Evolutionary conservation across 805 yeast genomes (phyloP).

Genomic region (Lipomyces chichibuensis): DNA sequence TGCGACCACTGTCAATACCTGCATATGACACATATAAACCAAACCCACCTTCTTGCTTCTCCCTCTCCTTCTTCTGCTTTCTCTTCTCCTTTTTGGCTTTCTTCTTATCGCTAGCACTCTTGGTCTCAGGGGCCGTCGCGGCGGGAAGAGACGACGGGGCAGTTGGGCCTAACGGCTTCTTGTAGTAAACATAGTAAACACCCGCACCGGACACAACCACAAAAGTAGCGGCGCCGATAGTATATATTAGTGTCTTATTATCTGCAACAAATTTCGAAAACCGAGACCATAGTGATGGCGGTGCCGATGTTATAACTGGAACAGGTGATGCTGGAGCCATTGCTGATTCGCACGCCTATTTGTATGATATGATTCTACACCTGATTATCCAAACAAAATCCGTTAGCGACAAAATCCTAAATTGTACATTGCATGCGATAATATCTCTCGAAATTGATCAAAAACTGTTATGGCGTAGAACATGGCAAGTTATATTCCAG

Average conservation of each 20-base stretch:
- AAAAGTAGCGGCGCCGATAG: conserved; percentile 33
- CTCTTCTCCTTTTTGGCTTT: conserved; percentile 31
- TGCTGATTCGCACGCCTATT: neutral
- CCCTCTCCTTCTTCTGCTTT: conserved; percentile 29
- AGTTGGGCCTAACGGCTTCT: conserved; percentile 13
- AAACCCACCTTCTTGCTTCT: conserved; percentile 19
- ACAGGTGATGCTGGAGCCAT: conserved; percentile 25
- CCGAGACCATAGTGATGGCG: conserved; percentile 28
- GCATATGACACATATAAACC: neutral
- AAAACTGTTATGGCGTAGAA: neutral
- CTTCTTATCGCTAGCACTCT: conserved; percentile 23
- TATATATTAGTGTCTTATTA: conserved; percentile 34
- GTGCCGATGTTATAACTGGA: conserved; percentile 22
- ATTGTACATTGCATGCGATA: neutral
- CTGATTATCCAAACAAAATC: neutral
- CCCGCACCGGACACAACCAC: conserved; percentile 37
- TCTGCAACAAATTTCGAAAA: conserved; percentile 35
- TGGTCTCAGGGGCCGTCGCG: conserved; percentile 10
- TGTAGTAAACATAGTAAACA: conserved; percentile 34
- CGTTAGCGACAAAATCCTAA: neutral
- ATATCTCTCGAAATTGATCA: neutral
- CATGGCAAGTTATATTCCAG: neutral
- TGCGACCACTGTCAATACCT: neutral
- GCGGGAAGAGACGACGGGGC: conserved; percentile 1
- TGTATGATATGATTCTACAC: neutral